Base-by-base conservation (phyloP, 2,329 filamentous ascomycete genomes). In the Ascocoryne sarcoides region DNA sequence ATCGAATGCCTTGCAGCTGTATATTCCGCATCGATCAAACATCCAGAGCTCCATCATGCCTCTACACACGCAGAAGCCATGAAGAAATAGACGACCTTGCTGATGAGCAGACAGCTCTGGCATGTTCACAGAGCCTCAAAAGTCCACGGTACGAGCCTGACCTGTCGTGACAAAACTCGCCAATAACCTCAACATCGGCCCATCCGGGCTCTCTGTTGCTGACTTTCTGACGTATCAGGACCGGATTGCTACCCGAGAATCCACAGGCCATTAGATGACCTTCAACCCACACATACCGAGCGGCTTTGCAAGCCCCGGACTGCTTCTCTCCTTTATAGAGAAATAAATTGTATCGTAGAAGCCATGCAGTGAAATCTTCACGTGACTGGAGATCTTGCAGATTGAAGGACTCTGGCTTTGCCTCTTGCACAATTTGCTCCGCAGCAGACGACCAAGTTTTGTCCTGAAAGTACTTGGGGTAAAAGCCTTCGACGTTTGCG, bases 61-160 rank as follows among this genome's bases (percentile, higher is more conserved):
- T 37, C 37, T 32, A 29, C 19, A 46, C 14, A 50, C 39, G 28
- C 31, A 42, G 45, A 61, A 59, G 7, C 45, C 36, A 39, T 15
- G 53, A 63, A 39, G 62, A 55, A 21, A 51, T 43, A 57, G 37
- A 60, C 54, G 21, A 61, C 54, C 0, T 56, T 60, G 52, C 63
- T 64, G 34, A 32, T 58, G 46, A 46, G 59, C 55, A 20, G 52
- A 62, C 29, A 12, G 23, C 23, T 26, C 23, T 26, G 18, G 32
- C 32, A 18, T 34, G 32, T 34, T 16, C 16, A 17, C 32, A 34
- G 32, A 34, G 32, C 9, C 16, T n/a, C 32, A 34, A 17, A 17
- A 34, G 17, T 17, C 32, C 32, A 18, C 10, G 32, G 32, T 34
- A 34, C 14, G 5, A 14, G 17, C 15, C 32, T 5, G 7, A 7